Evolutionary conservation across 2,329 filamentous ascomycete genomes (phyloP), one percentile per base, ranked within the genome.

Genomic region (Penicillium brasilianum): DNA sequence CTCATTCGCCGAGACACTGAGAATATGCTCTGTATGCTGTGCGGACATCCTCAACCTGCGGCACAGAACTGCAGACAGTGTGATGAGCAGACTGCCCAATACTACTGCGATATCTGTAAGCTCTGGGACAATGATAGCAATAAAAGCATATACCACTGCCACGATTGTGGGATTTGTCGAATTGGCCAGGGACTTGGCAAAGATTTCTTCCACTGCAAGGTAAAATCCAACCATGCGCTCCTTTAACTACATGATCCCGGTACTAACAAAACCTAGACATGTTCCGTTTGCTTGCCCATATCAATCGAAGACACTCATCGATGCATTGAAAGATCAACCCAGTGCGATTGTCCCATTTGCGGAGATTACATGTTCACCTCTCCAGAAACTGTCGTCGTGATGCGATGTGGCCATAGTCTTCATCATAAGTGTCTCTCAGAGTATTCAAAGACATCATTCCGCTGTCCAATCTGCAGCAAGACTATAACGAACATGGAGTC

Each of bases 131-230:
- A 98, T 72, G 91, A 97, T 68, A 87, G 88, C 57, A 89, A 88
- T 67, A 97, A 96, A 76, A 90, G 89, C 66, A 97, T 98, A 59
- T 99, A 99, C 74, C 95, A 99, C 75, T 99, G 95, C 76, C 86
- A 88, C 71, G 95, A 98, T 72, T 99, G 95, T 76, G 95, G 95
- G 4, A 97, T 99, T 63, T 99, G 95, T 74, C 87, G 95, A 60
- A 89, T 93, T 59, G 95, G 95, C 1, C 87, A 92, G 75, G 95
- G 95, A 1, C 81, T 99, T 32, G 94, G 95, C 4, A 98, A 97
- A 74, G 95, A 99, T 74, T 99, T 96, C 75, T 93, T 96, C 72
- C 95, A 99, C 77, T 99, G 95, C 90, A 96, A 97, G 86, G 92
- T 94, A 80, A 76, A 79, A 69, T 28, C 48, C 13, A 36, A 32